Evolutionary conservation across 1,139 yeast species (phyloP), one percentile per base, ranked within the genome.

Genomic region (Hemisphaericaspora lyxosophila): DNA sequence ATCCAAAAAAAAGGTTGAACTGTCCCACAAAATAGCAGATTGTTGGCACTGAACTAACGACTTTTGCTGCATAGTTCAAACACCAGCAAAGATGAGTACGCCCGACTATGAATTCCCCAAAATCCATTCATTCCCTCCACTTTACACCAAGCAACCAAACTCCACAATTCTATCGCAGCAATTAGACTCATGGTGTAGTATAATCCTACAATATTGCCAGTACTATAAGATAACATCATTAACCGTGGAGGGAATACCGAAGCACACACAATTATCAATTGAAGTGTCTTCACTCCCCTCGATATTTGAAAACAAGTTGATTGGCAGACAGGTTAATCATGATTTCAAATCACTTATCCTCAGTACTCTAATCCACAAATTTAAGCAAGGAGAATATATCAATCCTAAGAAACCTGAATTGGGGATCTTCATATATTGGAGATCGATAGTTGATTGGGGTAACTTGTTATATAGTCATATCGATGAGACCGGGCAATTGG

Each of bases 91-190:
- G 36, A 29, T 34, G 30, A 31, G 29, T n/a, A 31, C 36, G 9
- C 29, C 36, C 26, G 39, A 33, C 15, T 62, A 56, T 46, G 48
- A 58, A 38, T 82, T 80, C 52, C 96, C 96, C 6, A 70, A 80
- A 35, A 85, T 90, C 29, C 87, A 88, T 60, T 70, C 82, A 30
- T 92, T 88, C 60, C 97, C 97, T 6, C 98, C 98, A 0, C 78
- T 92, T 50, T 92, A 83, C 63, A 92, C 97, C 5, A 73, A 80
- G 43, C 98, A 92, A 60, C 89, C 94, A 26, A 92, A 92, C 52
- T 75, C 80, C 32, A 80, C 87, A 14, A 83, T 95, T 3, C 76
- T 85, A 64, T 73, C 75, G 26, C 82, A 88, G 16, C 98, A 92
- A 72, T 43, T 69, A 73, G 55, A 72, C 73, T 34, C 72, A 26